Evolutionary conservation across 176 grass and related monocot genomes (phyloP).

Genomic region (Rhynchospora breviuscula): DNA sequence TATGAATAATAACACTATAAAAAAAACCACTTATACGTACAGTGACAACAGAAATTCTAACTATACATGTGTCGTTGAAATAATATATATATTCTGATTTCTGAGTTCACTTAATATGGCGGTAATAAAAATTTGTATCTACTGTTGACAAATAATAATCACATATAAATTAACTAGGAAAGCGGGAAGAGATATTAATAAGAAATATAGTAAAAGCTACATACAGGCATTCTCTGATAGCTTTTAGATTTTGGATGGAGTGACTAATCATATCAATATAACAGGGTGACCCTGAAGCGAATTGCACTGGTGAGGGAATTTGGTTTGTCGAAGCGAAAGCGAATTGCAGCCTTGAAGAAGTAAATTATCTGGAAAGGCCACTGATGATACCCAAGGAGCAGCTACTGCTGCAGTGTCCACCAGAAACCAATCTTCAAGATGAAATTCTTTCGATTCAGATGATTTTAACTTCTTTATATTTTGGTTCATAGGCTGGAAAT

Average conservation of each 20-base stretch:
- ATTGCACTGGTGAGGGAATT: constrained; percentile 60
- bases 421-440: constrained; percentile 36
- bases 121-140: not conserved
- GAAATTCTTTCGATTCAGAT: constrained; percentile 62
- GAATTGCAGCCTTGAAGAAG: constrained; percentile 49
- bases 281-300: constrained; percentile 37
- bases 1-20: not conserved
- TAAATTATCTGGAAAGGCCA: constrained; percentile 59
- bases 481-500: not conserved
- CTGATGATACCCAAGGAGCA: constrained; percentile 63
- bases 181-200: not conserved
- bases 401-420: constrained; percentile 49
- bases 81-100: too few species aligned
- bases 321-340: constrained; percentile 67
- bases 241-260: not conserved
- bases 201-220: not conserved
- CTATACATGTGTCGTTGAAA: not conserved
- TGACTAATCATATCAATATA: not conserved
- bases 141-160: not conserved
- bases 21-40: not conserved
- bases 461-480: not conserved
- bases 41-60: not conserved
- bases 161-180: not conserved
- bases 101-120: not conserved
- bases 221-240: not conserved